Evolutionary conservation across 1,284 basidiomycete genomes (phyloP), one percentile per base, ranked within the genome.

Genomic region (Ganoderma multipileum): DNA sequence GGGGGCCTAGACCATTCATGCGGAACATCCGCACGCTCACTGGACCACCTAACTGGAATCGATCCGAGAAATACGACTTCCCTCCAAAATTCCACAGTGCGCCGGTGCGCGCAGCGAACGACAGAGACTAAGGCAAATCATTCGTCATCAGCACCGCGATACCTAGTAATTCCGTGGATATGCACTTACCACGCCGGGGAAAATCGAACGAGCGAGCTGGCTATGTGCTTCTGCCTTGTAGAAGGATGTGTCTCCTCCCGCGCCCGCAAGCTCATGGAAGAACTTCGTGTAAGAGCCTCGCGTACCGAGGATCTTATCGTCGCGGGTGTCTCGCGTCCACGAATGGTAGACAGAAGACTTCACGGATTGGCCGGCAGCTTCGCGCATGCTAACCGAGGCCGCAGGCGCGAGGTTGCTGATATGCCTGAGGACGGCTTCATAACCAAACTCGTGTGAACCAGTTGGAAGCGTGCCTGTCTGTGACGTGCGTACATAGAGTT

Each of bases 31-130:
- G 86, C 2, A 99, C 85, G 61, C 90, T 94, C n/a, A 93, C 90
- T 0, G 98, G 96, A 0, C 97, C 98, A 36, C 97, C 98, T 0
- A 99, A 86, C 74, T 97, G 96, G 79, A 97, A 97, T 5, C 95
- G 89, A 80, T 99, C 98, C 42, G 87, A 89, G 77, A 94, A 93
- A 62, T 86, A 85, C 33, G 88, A 83, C 18, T 81, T 81, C 18
- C 79, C 77, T 7, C 79, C 76, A 5, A 93, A 76, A 41, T 87
- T 84, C 77, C 86, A 87, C 3, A 95, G 79, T 26, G 91, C 68
- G 6, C 95, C 95, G 0, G 85, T 80, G 23, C 88, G 86, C 4
- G 87, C 85, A 2, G 89, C 86, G 5, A 94, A 78, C 0, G 93
- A 93, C 28, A 92, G 61, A 2, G 87, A 85, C 93, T 94, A 30